Evolutionary conservation across 2,329 filamentous ascomycete species (phyloP), one percentile per base, ranked within the genome.

Genomic region (Cladobotryum mycophilum): DNA sequence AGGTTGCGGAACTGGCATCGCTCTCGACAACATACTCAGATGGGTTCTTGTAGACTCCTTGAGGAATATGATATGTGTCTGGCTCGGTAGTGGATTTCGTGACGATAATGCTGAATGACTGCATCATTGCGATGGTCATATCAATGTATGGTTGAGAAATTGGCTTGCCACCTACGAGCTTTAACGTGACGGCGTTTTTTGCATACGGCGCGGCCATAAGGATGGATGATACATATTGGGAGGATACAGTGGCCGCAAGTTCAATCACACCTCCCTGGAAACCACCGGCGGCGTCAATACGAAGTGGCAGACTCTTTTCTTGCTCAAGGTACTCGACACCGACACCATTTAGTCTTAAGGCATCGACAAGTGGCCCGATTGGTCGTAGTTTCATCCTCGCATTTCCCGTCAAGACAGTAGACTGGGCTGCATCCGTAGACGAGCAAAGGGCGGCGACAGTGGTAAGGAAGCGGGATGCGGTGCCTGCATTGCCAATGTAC

Each of bases 111-210:
- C 93, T 93, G 63, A 99, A 99, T 2, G 87, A 80, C 49, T 80
- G 79, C 93, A 99, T 99, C 92, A 99, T 99, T 14, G 90, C 81
- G 48, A 95, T 90, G 2, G 93, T 99, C 92, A 99, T 97, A 66
- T 99, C 90, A 62, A 99, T 97, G 67, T 99, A 99, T 2, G 85
- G 84, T 66, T 97, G 91, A 1, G 92, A 97, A 57, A 99, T 96
- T 41, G 93, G 92, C 68, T 96, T 97, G 49, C 91, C 93, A n/a
- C 93, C 93, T 12, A 97, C 86, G 37, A 99, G 78, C 38, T 85
- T 86, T 57, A 99, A 73, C 0, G 89, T 96, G 36, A 99, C 91
- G 0, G 92, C 88, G 55, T 90, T 84, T 71, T 96, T 96, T 42
- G 93, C 93, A 64, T 97, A 99, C 0, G 93, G 93, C 0, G 93